Evolutionary conservation across 2,329 filamentous ascomycete species (phyloP), one percentile per base, ranked within the genome.

Genomic region (Hypoxylon sp.): DNA sequence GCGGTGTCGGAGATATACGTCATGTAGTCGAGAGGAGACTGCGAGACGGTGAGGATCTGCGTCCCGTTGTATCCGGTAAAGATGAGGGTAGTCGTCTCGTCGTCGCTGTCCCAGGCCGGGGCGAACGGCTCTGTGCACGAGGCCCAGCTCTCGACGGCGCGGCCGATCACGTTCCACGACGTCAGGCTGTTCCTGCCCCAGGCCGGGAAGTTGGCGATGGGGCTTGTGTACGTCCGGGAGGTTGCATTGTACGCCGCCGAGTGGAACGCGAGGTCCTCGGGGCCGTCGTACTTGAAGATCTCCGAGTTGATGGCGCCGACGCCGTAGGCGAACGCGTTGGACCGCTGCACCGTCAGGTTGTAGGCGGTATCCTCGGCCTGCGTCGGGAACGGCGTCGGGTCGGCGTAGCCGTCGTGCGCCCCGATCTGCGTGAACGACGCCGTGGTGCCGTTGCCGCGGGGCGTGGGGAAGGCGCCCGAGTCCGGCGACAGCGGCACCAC

Each of bases 1-100:
- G 39, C 22, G 2, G 46, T 58, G 28, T 58, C 55, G 19, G 55
- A 58, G 17, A 58, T 58, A 26, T 58, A 58, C 17, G 55, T 58
- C 4, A 37, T 19, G 24, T 58, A 58, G 6, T 58, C 47, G 10
- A 58, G 55, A 4, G 47, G 47, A 10, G 11, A 28, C 13, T 58
- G 37, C 1, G 47, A 15, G 13, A 58, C 37, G 6, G 17, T 51
- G n/a, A 58, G 37, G 34, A 6, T n/a, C 7, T 58, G 55, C 24
- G 55, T 58, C 19, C 47, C 46, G 32, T 51, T 51, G n/a, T 51
- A 51, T 17, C 46, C 47, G 7, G 26, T 24, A 37, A 58, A 58
- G 4, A 34, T 37, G 26, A 58, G 6, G 28, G 39, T 30, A 7
- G 37, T 58, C 5, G 32, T 44, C 4, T 32, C 30, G 2, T 8